These are phyloP conservation scores for Exophiala sp. DNA, from an alignment of 2,329 filamentous ascomycete species.

Conservation along the genomic window DNA sequence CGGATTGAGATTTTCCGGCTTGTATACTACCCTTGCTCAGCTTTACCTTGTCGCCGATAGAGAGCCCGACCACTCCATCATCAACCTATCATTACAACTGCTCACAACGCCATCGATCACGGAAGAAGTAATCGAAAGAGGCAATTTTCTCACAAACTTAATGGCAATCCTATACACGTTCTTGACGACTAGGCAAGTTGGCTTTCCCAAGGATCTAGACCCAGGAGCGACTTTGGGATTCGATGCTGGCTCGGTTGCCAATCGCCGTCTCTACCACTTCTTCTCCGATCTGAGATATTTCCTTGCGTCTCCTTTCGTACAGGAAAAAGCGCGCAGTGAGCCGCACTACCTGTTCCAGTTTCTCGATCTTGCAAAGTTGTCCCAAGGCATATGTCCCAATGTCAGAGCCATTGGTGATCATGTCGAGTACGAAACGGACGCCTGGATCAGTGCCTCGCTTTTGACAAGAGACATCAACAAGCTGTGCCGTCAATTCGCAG, in stretches of 20 bases:
- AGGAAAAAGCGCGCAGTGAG: slow-evolving; percentile 76
- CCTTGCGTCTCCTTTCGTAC: slow-evolving; percentile 82
- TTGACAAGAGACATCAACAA: slow-evolving; percentile 94
- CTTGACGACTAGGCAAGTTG: slow-evolving; percentile 90
- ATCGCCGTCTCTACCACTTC: slow-evolving; percentile 95
- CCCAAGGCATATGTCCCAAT: slow-evolving; percentile 96
- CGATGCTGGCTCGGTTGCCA: slow-evolving; percentile 90
- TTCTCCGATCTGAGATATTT: slow-evolving; percentile 92
- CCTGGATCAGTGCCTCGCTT: slow-evolving; percentile 93
- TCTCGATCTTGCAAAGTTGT: slow-evolving; percentile 88
- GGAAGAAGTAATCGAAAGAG: slow-evolving; percentile 87
- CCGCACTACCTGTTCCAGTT: slow-evolving; percentile 90
- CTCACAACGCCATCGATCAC: slow-evolving; percentile 95
- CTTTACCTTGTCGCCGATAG: slow-evolving; percentile 93
- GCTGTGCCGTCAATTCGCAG: slow-evolving; percentile 80
- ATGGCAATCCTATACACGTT: slow-evolving; percentile 98
- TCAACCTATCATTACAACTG: slow-evolving; percentile 95
- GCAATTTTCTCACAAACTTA: slow-evolving; percentile 92
- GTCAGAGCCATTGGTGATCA: slow-evolving; percentile 88
- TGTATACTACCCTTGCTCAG: slow-evolving; percentile 91
- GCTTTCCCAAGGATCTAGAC: slow-evolving; percentile 84
- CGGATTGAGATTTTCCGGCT: slow-evolving; percentile 85
- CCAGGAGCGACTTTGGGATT: slow-evolving; percentile 84
- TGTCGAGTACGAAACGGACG: slow-evolving; percentile 96
- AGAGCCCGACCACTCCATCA: slow-evolving; percentile 96